Base-by-base conservation (phyloP, 192 early-diverging fungal species). In the Linnemannia exigua region DNA sequence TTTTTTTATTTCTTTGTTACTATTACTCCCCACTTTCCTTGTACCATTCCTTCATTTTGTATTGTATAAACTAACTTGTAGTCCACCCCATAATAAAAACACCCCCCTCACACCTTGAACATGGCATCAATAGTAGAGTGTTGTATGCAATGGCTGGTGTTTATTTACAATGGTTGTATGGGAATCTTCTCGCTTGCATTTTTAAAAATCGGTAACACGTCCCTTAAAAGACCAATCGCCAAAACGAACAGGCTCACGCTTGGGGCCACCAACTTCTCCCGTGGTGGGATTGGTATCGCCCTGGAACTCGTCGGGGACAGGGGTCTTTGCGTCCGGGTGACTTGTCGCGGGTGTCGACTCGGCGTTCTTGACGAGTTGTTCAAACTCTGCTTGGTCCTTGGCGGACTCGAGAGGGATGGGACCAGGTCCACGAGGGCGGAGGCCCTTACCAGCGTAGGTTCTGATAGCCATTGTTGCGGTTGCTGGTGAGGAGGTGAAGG, bases 151-250 rank as follows among this genome's bases (percentile, higher is more conserved):
- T 8, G 8, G 7, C 22, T 9, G 8, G 25, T 25, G 52, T 63
- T 11, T 63, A 63, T 70, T 70, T 70, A 41, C 68, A 70, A 38
- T 41, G 17, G 37, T 22, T 41, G 14, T n/a, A 28, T 22, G 66
- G 31, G 48, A 67, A 47, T 20, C n/a, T 22, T 41, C 51, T n/a
- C n/a, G n/a, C n/a, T n/a, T n/a, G n/a, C n/a, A n/a, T n/a, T n/a
- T 52, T 71, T 84, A 93, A 88, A 93, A 93, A 50, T 93, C 92
- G n/a, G 92, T 93, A 14, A 93, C 92, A 75, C 90, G 76, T 33
- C 90, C 89, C n/a, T 91, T 90, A 87, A 90, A 93, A 48, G 91
- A 91, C 96, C 96, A 97, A 81, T 97, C 96, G 19, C 94, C 94
- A 83, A 95, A 96, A 33, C 92, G 92, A 20, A 96, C 92, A 15